phyloP scores from a whole-genome alignment of 192 early-diverging fungal species.

The Neocallimastix lanati region DNA sequence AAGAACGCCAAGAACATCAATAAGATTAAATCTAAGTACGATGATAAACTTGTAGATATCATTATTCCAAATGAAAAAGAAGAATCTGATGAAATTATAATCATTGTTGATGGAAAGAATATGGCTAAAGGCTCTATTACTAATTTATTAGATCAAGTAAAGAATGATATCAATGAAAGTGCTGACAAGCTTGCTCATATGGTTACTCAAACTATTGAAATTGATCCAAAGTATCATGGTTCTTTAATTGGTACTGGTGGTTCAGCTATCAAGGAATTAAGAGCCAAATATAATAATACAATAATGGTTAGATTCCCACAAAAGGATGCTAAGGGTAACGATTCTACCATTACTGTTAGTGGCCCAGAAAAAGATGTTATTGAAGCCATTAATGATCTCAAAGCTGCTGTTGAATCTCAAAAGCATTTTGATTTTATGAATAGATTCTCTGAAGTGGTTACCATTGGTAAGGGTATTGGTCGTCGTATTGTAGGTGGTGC shows the following conservation, averaged over 20 bases:
- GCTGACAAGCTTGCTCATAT: conserved; percentile 45
- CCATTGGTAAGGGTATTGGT: conserved; percentile 19
- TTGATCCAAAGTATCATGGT: conserved; percentile 62
- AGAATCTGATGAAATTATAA: background rate
- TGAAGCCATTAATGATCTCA: conserved; percentile 46
- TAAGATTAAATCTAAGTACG: background rate
- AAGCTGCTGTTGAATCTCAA: conserved; percentile 41
- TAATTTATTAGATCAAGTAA: conserved; percentile 16
- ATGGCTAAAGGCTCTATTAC: conserved; percentile 16
- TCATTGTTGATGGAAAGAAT: conserved; percentile 25
- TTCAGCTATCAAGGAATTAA: conserved; percentile 50
- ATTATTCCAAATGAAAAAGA: background rate
- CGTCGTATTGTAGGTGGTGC: background rate
- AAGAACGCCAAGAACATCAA: background rate
- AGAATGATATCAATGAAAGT: conserved; percentile 21
- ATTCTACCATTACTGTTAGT: conserved; percentile 44
- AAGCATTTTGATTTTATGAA: conserved; percentile 43
- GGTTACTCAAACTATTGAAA: conserved; percentile 26
- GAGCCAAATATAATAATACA: conserved; percentile 34
- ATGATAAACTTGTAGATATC: background rate
- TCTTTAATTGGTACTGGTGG: conserved; percentile 59
- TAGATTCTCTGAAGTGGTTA: conserved; percentile 16
- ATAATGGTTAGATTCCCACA: conserved; percentile 47
- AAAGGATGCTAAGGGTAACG: background rate
- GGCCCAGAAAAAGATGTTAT: conserved; percentile 65